Conservation (phyloP, 208 protist genomes). For the Borovskyia barvae region DNA sequence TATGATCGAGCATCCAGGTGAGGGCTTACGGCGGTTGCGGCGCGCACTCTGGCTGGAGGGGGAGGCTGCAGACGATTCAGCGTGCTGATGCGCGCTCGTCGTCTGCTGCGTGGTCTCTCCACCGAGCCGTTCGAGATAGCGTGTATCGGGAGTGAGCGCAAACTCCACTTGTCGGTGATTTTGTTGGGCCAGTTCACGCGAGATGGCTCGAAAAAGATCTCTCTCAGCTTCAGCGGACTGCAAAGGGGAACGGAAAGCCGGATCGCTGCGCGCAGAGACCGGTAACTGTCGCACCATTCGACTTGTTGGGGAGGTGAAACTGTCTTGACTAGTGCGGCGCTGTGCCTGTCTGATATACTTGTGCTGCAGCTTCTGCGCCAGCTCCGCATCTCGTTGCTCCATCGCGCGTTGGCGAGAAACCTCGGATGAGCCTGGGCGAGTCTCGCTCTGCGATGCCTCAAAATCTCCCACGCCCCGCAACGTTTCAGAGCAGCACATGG, state of each 20-base stretch:
- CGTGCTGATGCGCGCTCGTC: no score
- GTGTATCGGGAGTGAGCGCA: no score
- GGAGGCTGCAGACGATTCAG: no score
- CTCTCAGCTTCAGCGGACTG: background rate
- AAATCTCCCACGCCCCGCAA: constrained; percentile 38
- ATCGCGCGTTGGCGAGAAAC: constrained; percentile 10
- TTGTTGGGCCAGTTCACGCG: no score
- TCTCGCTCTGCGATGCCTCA: background rate
- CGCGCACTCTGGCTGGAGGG: no score
- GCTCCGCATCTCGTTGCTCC: constrained; percentile 19
- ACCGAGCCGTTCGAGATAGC: no score
- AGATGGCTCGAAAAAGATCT: background rate
- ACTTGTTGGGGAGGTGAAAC: background rate
- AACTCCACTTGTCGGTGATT: no score
- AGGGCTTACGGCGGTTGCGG: no score
- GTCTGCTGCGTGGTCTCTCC: no score
- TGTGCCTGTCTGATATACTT: constrained; percentile 23
- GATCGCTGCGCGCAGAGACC: background rate
- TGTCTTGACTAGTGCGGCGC: background rate
- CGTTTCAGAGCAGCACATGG: constrained; percentile 65
- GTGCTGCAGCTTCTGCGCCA: constrained; percentile 33
- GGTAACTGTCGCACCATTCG: background rate
- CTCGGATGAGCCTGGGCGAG: constrained; percentile 1
- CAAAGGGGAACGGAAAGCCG: background rate
- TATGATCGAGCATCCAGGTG: no score